Percentiles rank a stretch among this genome's conserved stretches.
phyloP scores from a whole-genome alignment of 2,329 filamentous ascomycete genomes.

The Pseudovirgaria hyperparasitica region DNA sequence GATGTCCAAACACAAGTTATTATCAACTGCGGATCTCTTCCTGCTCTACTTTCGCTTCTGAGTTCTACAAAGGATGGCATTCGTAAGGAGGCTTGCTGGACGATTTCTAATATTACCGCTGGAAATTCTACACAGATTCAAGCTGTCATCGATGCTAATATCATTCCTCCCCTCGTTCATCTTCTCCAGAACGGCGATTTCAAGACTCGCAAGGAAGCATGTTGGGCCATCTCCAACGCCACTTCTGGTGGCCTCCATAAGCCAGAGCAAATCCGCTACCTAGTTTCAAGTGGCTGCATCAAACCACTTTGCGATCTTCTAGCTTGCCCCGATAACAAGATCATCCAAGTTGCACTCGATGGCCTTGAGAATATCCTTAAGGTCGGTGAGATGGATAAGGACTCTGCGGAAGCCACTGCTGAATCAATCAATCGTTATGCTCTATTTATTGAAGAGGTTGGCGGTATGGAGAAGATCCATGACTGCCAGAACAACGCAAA shows the following conservation, averaged over 20 bases:
- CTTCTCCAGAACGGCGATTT: conserved; percentile 93
- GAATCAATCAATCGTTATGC: conserved; percentile 90
- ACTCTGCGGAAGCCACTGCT: conserved; percentile 57
- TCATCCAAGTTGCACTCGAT: conserved; percentile 96
- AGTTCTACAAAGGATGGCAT: conserved; percentile 98
- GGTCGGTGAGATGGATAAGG: conserved; percentile 97
- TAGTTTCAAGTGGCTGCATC: conserved; percentile 89
- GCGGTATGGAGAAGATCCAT: conserved; percentile 99
- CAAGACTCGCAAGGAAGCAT: conserved; percentile 98
- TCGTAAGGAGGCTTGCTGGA: conserved; percentile 99
- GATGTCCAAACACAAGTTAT: conserved; percentile 98
- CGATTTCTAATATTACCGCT: conserved; percentile 96
- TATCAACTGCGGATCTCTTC: conserved; percentile 92
- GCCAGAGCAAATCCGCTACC: conserved; percentile 94
- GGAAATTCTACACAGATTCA: conserved; percentile 98
- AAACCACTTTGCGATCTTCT: conserved; percentile 93
- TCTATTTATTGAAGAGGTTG: conserved; percentile 95
- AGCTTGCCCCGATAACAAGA: conserved; percentile 97
- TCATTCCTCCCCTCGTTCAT: conserved; percentile 92
- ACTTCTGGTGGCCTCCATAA: conserved; percentile 96
- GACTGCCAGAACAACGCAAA: conserved; percentile 99
- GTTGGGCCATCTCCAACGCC: conserved; percentile 98
- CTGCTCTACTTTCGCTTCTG: conserved; percentile 82
- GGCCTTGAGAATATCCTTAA: conserved; percentile 98
- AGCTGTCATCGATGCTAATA: conserved; percentile 89